Percentiles rank a stretch among this genome's conserved stretches.
phyloP scores from a whole-genome alignment of 768 basidiomycete genomes.

The Lactifluus echinatus region DNA sequence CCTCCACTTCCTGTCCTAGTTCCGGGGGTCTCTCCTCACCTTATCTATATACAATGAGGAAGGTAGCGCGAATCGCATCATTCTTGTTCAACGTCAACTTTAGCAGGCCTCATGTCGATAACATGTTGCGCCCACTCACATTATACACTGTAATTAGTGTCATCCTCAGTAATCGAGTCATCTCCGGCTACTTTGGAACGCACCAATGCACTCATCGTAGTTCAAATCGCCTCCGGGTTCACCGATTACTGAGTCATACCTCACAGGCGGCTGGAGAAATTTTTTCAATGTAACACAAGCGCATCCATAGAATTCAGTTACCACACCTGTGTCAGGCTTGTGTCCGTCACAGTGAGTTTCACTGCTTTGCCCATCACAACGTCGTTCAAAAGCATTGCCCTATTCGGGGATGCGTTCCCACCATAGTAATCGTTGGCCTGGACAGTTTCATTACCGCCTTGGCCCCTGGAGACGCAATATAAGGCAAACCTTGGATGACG shows the following conservation, averaged over 20 bases:
- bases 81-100: slow-evolving; percentile 16
- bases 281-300: not conserved
- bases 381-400: slow-evolving; percentile 23
- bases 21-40: not conserved
- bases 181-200: not conserved
- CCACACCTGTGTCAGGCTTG: slow-evolving; percentile 19
- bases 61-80: slow-evolving; percentile 23
- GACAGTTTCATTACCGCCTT: not conserved
- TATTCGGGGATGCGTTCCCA: slow-evolving; percentile 14
- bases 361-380: slow-evolving; percentile 22
- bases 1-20: not conserved
- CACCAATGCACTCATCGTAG: slow-evolving; percentile 25
- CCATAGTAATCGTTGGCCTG: slow-evolving; percentile 23
- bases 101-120: not conserved
- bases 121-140: slow-evolving; percentile 9
- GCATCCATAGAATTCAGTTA: not conserved
- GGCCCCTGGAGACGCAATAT: not conserved
- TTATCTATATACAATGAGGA: slow-evolving; percentile 20
- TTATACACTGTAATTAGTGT: slow-evolving; percentile 17
- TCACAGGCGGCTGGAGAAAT: slow-evolving; percentile 20
- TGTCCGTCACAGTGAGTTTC: slow-evolving; percentile 13
- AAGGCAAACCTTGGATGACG: slow-evolving; percentile 23
- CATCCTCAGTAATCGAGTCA: not conserved
- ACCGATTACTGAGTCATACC: slow-evolving; percentile 23
- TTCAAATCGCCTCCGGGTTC: slow-evolving; percentile 25